phyloP scores from a whole-genome alignment of 2,329 filamentous ascomycete genomes.

The Colletotrichum sp. region DNA sequence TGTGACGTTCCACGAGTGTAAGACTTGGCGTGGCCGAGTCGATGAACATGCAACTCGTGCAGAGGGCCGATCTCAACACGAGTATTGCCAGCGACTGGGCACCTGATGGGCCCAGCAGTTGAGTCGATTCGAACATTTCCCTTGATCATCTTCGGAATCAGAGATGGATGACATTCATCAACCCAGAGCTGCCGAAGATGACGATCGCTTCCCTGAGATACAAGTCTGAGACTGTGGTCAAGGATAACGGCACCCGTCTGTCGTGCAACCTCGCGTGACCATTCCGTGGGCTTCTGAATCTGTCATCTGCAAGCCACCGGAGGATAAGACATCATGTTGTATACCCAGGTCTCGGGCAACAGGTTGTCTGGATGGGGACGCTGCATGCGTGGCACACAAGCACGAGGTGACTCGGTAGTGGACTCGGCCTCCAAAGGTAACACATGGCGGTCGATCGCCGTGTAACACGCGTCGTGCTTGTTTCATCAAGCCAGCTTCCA shows the following conservation, averaged over 20 bases:
- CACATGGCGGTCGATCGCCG: background rate
- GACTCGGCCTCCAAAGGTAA: background rate
- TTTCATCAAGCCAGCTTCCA: constrained; percentile 24
- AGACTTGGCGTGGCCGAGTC: background rate
- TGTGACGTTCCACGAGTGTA: background rate
- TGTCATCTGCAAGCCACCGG: constrained; percentile 9
- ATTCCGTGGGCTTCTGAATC: background rate
- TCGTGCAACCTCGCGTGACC: constrained; percentile 9
- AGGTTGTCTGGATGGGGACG: background rate
- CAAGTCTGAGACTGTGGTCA: background rate
- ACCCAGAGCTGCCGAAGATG: background rate
- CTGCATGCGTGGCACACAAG: background rate
- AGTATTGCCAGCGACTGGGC: background rate
- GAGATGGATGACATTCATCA: background rate
- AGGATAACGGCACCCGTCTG: background rate
- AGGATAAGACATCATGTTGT: background rate
- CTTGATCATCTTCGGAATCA: background rate
- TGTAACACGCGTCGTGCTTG: background rate
- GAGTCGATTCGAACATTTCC: background rate
- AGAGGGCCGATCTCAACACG: background rate
- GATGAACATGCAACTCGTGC: background rate
- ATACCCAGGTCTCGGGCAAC: background rate
- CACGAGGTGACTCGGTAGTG: background rate
- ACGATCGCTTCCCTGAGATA: background rate
- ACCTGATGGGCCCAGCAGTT: background rate